Evolutionary conservation across 1,284 basidiomycete species (phyloP).

Genomic region (Testicularia cyperi): DNA sequence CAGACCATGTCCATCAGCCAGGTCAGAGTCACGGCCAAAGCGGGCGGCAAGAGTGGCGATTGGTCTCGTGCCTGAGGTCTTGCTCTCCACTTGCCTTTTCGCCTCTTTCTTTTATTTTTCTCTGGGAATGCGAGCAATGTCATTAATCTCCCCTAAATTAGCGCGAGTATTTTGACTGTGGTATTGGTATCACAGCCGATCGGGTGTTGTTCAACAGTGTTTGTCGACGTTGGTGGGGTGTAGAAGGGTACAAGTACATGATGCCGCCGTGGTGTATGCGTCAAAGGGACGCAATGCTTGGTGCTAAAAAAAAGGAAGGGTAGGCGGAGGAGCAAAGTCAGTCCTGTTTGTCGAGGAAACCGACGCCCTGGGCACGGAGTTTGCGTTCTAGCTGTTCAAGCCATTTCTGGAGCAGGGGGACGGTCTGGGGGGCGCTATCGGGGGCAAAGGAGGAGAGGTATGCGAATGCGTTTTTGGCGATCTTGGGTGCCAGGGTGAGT

Average conservation of each 20-base stretch:
- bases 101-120: too few relatives aligned
- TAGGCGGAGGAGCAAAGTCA: too few relatives aligned
- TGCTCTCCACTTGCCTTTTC: conserved; percentile 1
- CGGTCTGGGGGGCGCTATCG: conserved; percentile 56
- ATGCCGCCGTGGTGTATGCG: too few relatives aligned
- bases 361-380: conserved; percentile 46
- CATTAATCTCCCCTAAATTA: too few relatives aligned
- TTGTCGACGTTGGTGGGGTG: too few relatives aligned
- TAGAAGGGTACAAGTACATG: too few relatives aligned
- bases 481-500: conserved; percentile 42
- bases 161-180: too few relatives aligned
- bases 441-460: conserved; percentile 57
- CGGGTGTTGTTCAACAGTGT: too few relatives aligned
- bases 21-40: conserved; percentile 70
- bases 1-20: conserved; percentile 71
- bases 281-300: too few relatives aligned
- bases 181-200: too few relatives aligned
- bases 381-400: conserved; percentile 57
- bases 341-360: conserved; percentile 42
- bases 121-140: too few relatives aligned
- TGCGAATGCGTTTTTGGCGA: conserved; percentile 53
- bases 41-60: conserved; percentile 72
- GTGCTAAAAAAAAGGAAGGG: too few relatives aligned
- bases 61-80: conserved; percentile 31
- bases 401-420: conserved; percentile 56